A percentile compares a stretch with the other conserved stretches of the same genome.
phyloP scores from a whole-genome alignment of 1,284 basidiomycete species.

The Afroboletus lepidellus region DNA sequence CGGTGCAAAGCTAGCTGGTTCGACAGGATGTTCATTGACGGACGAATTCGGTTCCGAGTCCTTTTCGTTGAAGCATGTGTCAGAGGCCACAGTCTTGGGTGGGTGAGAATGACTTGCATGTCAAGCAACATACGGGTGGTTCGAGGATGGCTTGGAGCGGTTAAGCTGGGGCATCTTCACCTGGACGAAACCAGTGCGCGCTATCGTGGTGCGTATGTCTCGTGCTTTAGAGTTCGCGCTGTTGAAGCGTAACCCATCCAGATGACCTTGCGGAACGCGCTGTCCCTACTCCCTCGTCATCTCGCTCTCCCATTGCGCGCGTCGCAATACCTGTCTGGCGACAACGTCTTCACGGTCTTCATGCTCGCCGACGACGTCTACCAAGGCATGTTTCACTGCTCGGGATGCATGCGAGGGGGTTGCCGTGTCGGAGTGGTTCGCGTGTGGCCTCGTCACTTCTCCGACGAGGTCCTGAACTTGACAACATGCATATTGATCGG shows the following conservation, averaged over 20 bases:
- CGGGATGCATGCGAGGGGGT: constrained; percentile 15
- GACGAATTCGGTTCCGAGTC: too few relatives aligned
- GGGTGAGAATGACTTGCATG: too few relatives aligned
- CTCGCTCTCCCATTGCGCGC: constrained; percentile 38
- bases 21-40: too few relatives aligned
- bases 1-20: too few relatives aligned
- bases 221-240: constrained; percentile 49
- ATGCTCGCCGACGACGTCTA: constrained; percentile 53
- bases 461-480: too few relatives aligned
- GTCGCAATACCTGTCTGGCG: constrained; percentile 10
- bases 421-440: constrained; percentile 26
- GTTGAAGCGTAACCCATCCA: constrained; percentile 46
- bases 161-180: too few relatives aligned
- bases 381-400: constrained; percentile 51
- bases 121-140: too few relatives aligned
- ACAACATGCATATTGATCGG: too few relatives aligned
- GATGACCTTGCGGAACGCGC: not conserved
- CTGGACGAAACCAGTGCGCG: too few relatives aligned
- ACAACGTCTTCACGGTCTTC: constrained; percentile 29
- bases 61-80: too few relatives aligned
- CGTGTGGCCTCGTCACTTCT: constrained; percentile 20
- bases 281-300: constrained; percentile 28
- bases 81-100: too few relatives aligned
- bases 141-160: too few relatives aligned
- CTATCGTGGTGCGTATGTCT: constrained; percentile 46